Evolutionary conservation across 2,329 filamentous ascomycete species (phyloP), one percentile per base, ranked within the genome.

Genomic region (Fonsecaea erecta): DNA sequence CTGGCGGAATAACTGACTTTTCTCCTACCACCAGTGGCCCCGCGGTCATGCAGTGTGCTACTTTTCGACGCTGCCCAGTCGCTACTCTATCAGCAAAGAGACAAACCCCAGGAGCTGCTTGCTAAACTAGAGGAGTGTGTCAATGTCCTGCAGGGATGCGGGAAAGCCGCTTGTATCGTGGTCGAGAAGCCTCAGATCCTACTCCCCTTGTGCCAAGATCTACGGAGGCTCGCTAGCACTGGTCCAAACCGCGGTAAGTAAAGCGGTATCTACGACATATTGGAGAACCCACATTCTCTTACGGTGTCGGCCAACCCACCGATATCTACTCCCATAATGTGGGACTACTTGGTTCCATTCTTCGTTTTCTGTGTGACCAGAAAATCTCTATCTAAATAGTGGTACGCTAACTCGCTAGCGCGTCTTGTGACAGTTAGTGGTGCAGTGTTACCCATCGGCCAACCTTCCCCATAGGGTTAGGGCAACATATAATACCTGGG

Each of bases 11-110:
- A 18, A 9, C n/a, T 51, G 46, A 51, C 46, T 9, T 51, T 51
- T 18, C 24, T 18, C n/a, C 46, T 51, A 51, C 46, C 35, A n/a
- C 35, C 54, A 60, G 58, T 60, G 58, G 58, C 16, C 58, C 46
- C 58, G 58, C 58, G 21, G 32, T 52, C 46, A 48, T 60, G 43
- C 46, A 60, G 58, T 46, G 58, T 60, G 16, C 58, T 60, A 18
- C 34, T 60, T n/a, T 60, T 60, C 58, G 43, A 60, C 24, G 58
- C 46, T 9, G 43, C 58, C 12, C 58, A 60, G 30, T 21, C 6
- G n/a, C 30, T 60, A 5, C 46, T 60, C 18, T 40, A 60, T 32
- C 28, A 48, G 9, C 11, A 51, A 11, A 35, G 46, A 9, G 30
- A 52, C 24, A 30, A 16, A 18, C n/a, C 48, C 7, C 37, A 60